Base-by-base conservation (phyloP, 164 flowering plant genomes). In the Paratinospora sagittata region DNA sequence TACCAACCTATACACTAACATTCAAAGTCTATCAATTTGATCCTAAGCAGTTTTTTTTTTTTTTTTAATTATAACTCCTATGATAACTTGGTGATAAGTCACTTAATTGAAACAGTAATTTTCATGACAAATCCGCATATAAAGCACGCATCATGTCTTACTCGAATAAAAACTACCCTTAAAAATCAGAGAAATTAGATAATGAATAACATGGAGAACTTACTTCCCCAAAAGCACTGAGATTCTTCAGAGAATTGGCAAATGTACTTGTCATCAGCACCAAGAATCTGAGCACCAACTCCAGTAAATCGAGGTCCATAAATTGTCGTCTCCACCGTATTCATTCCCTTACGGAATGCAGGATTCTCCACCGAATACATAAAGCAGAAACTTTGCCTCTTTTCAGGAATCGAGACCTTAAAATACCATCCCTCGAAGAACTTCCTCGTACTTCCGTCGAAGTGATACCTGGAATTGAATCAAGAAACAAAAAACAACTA, bases 381-480 rank as follows among this genome's bases (percentile, higher is more conserved):
- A 79, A 95, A 88, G 85, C 98, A 95, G 79, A 95, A 95, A 69
- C 90, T 95, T 78, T 95, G 91, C 83, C 72, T 84, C 43, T 62
- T 64, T 71, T 92, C 92, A 24, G 97, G 98, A 69, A 95, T 88
- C 16, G 92, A 81, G 21, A 95, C 96, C 83, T 87, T 95, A 76
- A 95, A 95, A 79, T 92, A 95, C 98, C 97, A 95, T 16, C 98
- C 98, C 84, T 92, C 97, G 71, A 92, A 95, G 74, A 92, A 95
- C 45, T 73, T 82, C 70, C 97, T 66, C 2, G 86, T 62, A 43
- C 78, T 92, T 68, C 97, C 92, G 84, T 92, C 96, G 80, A 87
- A 90, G 78, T 92, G 97, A 72, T 87, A 95, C 80, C 98, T 92
- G 73, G n/a, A n/a, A n/a, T n/a, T n/a, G n/a, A 68, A 21, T 43